These are phyloP conservation scores for Yamadazyma endophytica DNA, from an alignment of 805 yeast genomes.

Conservation along the genomic window DNA sequence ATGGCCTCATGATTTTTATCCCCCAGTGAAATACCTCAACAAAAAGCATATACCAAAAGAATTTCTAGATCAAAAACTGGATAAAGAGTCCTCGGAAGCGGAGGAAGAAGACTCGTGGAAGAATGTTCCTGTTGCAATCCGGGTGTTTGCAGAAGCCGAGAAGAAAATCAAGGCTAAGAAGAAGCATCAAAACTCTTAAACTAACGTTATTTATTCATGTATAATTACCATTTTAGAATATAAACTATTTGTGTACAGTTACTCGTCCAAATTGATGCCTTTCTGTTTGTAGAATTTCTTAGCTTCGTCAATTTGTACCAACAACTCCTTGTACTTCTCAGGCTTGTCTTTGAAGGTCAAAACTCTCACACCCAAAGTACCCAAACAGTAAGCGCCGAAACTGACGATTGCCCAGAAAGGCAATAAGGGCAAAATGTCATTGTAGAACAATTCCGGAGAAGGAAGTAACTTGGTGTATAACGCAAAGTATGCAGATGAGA, in stretches of 20 bases:
- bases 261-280: constrained; percentile 48
- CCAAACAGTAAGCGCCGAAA: constrained; percentile 67
- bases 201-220: constrained; percentile 1
- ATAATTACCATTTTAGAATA: constrained; percentile 2
- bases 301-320: constrained; percentile 58
- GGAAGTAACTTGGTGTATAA: constrained; percentile 53
- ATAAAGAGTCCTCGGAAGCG: constrained; percentile 2
- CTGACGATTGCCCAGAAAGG: constrained; percentile 70
- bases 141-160: constrained; percentile 83
- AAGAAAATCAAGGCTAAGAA: constrained; percentile 49
- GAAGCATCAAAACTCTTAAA: constrained; percentile 5
- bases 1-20: constrained; percentile 42
- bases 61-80: constrained; percentile 19
- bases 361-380: constrained; percentile 65
- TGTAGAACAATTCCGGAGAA: constrained; percentile 40
- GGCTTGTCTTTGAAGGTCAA: constrained; percentile 68
- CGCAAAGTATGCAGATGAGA: constrained; percentile 51
- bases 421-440: constrained; percentile 58
- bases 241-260: constrained; percentile 11
- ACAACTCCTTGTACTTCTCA: constrained; percentile 59
- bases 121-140: constrained; percentile 67
- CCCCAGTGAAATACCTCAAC: constrained; percentile 30
- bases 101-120: constrained; percentile 31
- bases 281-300: constrained; percentile 51
- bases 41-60: constrained; percentile 34